A percentile compares a stretch with the other conserved stretches of the same genome.
These are phyloP conservation scores for Carpinus viminea DNA, from an alignment of 306 rosid genomes.

Conservation along the genomic window DNA sequence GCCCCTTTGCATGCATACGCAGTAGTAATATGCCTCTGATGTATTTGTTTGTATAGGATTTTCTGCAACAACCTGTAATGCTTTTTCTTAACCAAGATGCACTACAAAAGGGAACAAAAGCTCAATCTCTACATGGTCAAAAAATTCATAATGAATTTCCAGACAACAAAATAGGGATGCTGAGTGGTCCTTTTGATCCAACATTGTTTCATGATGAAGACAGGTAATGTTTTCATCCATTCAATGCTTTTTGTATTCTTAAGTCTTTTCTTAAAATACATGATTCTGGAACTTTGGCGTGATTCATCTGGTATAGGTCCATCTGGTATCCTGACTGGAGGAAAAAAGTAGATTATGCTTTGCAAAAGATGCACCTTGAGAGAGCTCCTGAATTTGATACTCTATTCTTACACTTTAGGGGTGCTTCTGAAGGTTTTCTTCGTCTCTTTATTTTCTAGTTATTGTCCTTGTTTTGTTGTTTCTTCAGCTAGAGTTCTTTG, in stretches of 20 bases:
- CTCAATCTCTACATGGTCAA: slow-evolving; percentile 46
- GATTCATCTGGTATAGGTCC: slow-evolving; percentile 48
- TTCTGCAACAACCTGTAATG: slow-evolving; percentile 71
- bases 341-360: slow-evolving; percentile 36
- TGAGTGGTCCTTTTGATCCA: slow-evolving; percentile 39
- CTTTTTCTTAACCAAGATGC: slow-evolving; percentile 57
- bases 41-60: slow-evolving; percentile 53
- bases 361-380: slow-evolving; percentile 42
- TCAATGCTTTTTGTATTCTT: background rate
- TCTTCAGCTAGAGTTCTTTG: background rate
- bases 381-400: slow-evolving; percentile 28
- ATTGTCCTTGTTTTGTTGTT: background rate
- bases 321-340: slow-evolving; percentile 60
- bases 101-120: slow-evolving; percentile 29
- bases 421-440: slow-evolving; percentile 38
- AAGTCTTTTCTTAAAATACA: background rate
- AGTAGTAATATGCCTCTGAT: slow-evolving; percentile 12
- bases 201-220: slow-evolving; percentile 41
- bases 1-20: background rate
- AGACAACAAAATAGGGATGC: slow-evolving; percentile 24
- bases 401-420: slow-evolving; percentile 22
- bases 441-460: background rate
- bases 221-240: slow-evolving; percentile 45
- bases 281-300: slow-evolving; percentile 17
- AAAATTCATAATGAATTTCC: slow-evolving; percentile 32